Evolutionary conservation across 2,329 filamentous ascomycete species (phyloP).

Genomic region (Boeremia exigua): DNA sequence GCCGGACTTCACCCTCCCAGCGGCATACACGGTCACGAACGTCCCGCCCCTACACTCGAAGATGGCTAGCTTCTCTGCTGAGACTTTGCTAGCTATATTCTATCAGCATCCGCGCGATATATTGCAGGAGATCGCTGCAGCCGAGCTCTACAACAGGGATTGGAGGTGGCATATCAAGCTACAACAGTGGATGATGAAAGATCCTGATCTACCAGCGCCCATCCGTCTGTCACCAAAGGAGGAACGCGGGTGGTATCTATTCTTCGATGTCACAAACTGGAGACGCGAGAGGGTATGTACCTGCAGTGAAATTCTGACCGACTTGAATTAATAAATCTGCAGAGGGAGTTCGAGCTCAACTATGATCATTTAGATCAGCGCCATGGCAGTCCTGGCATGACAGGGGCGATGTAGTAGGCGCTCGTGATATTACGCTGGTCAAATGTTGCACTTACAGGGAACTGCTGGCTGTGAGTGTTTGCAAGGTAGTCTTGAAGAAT

Average conservation of each 20-base stretch:
- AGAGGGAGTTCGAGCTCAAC: constrained; percentile 60
- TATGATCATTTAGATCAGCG: constrained; percentile 59
- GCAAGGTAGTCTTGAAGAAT: neutral
- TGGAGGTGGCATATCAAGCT: constrained; percentile 63
- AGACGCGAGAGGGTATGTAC: constrained; percentile 55
- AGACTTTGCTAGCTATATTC: constrained; percentile 74
- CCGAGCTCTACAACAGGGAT: constrained; percentile 62
- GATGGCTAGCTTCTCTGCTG: constrained; percentile 65
- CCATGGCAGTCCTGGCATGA: constrained; percentile 45
- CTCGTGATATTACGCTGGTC: neutral
- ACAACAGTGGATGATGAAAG: constrained; percentile 63
- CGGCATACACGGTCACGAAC: constrained; percentile 70
- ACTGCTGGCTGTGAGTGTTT: neutral
- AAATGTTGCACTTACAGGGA: neutral
- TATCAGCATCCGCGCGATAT: constrained; percentile 71
- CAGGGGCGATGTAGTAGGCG: constrained; percentile 30
- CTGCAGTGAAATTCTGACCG: neutral
- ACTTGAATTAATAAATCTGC: constrained; percentile 23
- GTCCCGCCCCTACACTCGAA: constrained; percentile 66
- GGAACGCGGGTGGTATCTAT: constrained; percentile 61
- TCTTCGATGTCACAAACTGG: constrained; percentile 62
- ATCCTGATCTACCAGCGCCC: constrained; percentile 52
- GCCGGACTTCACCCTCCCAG: constrained; percentile 67
- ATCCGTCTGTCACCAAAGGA: constrained; percentile 54
- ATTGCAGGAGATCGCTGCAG: constrained; percentile 69